Conservation (phyloP, 108 stramenopile species). For the Skeletonema marinoi region DNA sequence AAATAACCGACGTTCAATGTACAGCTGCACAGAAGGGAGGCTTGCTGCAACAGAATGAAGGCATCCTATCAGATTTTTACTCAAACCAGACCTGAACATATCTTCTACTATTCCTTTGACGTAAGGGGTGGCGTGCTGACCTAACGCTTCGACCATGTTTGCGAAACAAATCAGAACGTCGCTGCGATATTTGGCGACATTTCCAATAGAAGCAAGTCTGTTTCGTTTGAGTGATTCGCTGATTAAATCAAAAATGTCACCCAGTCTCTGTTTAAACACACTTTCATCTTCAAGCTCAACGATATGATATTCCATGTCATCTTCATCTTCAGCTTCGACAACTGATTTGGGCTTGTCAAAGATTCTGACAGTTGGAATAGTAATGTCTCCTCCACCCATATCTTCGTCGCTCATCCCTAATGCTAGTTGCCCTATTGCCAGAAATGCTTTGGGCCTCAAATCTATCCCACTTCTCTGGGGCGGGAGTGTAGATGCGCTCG, state of each 20-base stretch:
- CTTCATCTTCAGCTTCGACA: conserved; percentile 13
- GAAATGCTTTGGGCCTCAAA: conserved; percentile 80
- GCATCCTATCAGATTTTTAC: conserved; percentile 86
- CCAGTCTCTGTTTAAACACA: conserved; percentile 61
- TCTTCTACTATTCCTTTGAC: conserved; percentile 78
- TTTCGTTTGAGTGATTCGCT: conserved; percentile 44
- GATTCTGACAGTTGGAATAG: conserved; percentile 62
- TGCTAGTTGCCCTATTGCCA: conserved; percentile 88
- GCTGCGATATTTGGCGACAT: conserved; percentile 2
- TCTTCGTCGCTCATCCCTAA: conserved; percentile 79
- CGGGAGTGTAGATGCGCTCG: conserved; percentile 52
- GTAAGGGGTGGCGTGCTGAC: conserved; percentile 71
- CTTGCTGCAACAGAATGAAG: conserved; percentile 78
- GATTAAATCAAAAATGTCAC: conserved; percentile 77
- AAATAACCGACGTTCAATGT: conserved; percentile 86
- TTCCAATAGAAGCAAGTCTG: conserved; percentile 25
- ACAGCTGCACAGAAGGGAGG: conserved; percentile 68
- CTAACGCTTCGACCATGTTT: conserved; percentile 90
- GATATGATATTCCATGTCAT: conserved; percentile 39
- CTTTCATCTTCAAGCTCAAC: conserved; percentile 50
- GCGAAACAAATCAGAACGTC: conserved; percentile 76
- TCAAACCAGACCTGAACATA: conserved; percentile 90
- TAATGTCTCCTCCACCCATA: conserved; percentile 61
- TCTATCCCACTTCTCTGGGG: conserved; percentile 60
- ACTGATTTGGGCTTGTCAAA: conserved; percentile 47